Evolutionary conservation across 192 early-diverging fungal genomes (phyloP).

Genomic region (Dimargaris cristalligena): DNA sequence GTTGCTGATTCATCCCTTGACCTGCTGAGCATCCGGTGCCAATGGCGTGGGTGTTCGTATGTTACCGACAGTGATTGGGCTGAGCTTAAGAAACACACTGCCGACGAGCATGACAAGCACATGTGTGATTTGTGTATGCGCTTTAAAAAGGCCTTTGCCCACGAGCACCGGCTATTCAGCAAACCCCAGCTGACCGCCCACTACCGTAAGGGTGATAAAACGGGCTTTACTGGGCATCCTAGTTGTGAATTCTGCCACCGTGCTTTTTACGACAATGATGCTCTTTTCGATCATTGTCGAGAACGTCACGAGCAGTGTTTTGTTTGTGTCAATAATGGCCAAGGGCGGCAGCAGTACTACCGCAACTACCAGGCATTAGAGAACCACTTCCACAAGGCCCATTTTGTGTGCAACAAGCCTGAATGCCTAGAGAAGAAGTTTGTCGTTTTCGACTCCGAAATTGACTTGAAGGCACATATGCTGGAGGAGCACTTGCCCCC

Average conservation of each 20-base stretch:
- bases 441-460: conserved; percentile 80
- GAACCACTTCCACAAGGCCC: conserved; percentile 67
- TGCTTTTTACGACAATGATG: conserved; percentile 78
- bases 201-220: conserved; percentile 49
- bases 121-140: conserved; percentile 81
- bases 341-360: conserved; percentile 70
- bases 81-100: conserved; percentile 69
- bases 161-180: conserved; percentile 81
- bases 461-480: conserved; percentile 84
- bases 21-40: conserved; percentile 74
- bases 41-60: conserved; percentile 56
- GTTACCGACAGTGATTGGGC: conserved; percentile 63
- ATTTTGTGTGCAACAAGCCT: conserved; percentile 60
- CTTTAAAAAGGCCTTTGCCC: conserved; percentile 82
- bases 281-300: conserved; percentile 88
- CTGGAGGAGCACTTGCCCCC: conserved; percentile 27
- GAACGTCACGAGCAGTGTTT: conserved; percentile 90
- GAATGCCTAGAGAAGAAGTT: conserved; percentile 88
- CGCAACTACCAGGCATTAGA: conserved; percentile 62
- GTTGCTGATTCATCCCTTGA: conserved; percentile 58
- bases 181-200: conserved; percentile 58
- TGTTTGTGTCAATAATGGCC: conserved; percentile 55
- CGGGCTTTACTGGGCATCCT: conserved; percentile 72
- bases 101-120: conserved; percentile 48
- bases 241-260: conserved; percentile 74